Base-by-base conservation (phyloP, 345 rosid species). In the Gossypium raimondii region DNA sequence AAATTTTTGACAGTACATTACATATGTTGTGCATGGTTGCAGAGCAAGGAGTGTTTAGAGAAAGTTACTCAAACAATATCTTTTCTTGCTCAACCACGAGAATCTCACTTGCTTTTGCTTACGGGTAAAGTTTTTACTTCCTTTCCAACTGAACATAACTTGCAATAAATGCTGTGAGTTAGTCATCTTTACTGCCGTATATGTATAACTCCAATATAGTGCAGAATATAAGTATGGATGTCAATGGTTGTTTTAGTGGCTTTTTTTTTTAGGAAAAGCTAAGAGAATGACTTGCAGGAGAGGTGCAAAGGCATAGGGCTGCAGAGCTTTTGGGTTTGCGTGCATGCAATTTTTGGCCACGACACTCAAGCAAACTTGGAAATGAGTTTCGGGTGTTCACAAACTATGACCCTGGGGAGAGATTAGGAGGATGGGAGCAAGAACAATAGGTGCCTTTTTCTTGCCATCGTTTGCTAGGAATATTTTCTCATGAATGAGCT, bases 31-130 rank as follows among this genome's bases (percentile, higher is more conserved):
- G 57, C 13, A 11, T 81, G 83, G 53, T 81, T 75, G 72, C 89
- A 92, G 97, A 94, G 98, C 81, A 78, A 75, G 78, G 97, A 94
- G 79, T 94, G 98, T 70, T 73, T 94, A 81, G 97, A 92, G 77
- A 92, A 90, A 74, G 90, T 92, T 75, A 55, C 86, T 29, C 83
- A 87, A 77, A 89, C 97, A 48, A 66, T 89, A 76, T 81, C 90
- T 18, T 86, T 85, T 85, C 97, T 94, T 8, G 82, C 88, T 1
- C 82, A 27, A 25, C 89, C 88, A 4, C 81, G 66, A 44, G 77
- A 86, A 51, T 83, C 85, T 34, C 57, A 73, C 81, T 67, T 91
- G 78, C 97, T 94, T 79, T 89, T 94, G 63, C 97, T 94, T 75
- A 94, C 98, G 82, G 98, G 98, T 94, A 81, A 22, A 20, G 66